Base-by-base conservation (phyloP, 2,329 filamentous ascomycete species). In the Aspergillus sp. region DNA sequence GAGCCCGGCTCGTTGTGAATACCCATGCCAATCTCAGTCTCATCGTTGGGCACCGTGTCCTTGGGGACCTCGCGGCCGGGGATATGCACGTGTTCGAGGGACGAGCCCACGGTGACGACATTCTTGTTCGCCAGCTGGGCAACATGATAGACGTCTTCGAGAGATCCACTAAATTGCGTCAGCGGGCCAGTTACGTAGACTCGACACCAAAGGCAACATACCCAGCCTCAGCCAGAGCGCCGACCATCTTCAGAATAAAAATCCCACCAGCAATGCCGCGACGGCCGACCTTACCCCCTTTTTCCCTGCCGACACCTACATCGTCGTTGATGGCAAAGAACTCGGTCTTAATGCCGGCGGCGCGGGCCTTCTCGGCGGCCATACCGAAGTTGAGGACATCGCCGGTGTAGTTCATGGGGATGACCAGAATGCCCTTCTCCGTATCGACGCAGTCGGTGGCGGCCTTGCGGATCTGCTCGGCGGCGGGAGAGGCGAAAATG, bases 311-410 rank as follows among this genome's bases (percentile, higher is more conserved):
- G 28, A 96, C 88, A 26, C 88, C 86, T 3, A 88, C 86, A 58
- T 96, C 89, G 51, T 96, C 89, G 4, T 80, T 86, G 5, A 95
- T 85, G 6, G 93, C 82, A 7, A 93, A 78, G 81, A 95, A 93
- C 55, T 93, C 83, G 1, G 84, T 82, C 12, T 77, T 64, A 15
- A 86, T 61, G 0, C 86, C 88, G 0, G 77, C 75, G 1, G 86
- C 86, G 37, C 82, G 80, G 11, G 86, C 86, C 66, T 94, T 94
- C 60, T 95, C 89, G 6, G 91, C 84, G 1, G 81, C 88, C 73
- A 95, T 81, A 34, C 86, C 88, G 54, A 95, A 95, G 63, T 94
- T 93, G 45, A 95, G 71, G 33, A 94, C 75, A 56, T 88, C 83
- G 24, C 83, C 83, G 1, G 86, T 93, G 60, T 93, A 93, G 59